Percentiles rank a stretch among this genome's conserved stretches.
Conservation (phyloP, 139 green algal species). For the Asterochloris sp. region DNA sequence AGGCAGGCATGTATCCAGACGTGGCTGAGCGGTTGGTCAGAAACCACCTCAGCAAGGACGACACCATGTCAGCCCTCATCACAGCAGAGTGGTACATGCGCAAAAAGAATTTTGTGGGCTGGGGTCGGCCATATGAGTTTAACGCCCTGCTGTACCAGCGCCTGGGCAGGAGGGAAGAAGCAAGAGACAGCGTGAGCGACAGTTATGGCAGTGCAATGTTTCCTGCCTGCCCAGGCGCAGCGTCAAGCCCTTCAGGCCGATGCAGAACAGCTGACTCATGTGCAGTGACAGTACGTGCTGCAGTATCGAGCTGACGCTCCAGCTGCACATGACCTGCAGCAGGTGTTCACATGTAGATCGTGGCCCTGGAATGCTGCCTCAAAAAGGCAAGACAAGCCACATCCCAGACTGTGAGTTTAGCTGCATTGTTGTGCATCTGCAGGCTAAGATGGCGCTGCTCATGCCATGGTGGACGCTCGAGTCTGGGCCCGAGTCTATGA, state of each 20-base stretch:
- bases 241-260: not conserved
- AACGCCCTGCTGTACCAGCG: constrained; percentile 48
- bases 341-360: not conserved
- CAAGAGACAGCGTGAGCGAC: constrained; percentile 49
- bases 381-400: not conserved
- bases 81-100: constrained; percentile 84
- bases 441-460: constrained; percentile 53
- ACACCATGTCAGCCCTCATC: constrained; percentile 62
- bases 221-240: not conserved
- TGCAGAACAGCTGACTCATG: not conserved
- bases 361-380: not conserved
- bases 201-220: not conserved
- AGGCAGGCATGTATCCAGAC: constrained; percentile 73
- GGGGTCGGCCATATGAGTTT: constrained; percentile 75
- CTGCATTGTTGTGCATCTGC: not conserved
- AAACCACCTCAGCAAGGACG: constrained; percentile 50
- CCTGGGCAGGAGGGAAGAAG: constrained; percentile 53
- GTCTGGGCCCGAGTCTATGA: constrained; percentile 33
- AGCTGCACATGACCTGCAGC: not conserved
- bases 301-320: not conserved
- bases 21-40: constrained; percentile 60
- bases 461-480: constrained; percentile 75
- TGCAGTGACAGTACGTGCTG: not conserved
- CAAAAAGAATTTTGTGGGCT: constrained; percentile 63
- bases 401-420: not conserved